Evolutionary conservation across 495 filamentous ascomycete genomes (phyloP).

Genomic region (Oleoguttula mirabilis): DNA sequence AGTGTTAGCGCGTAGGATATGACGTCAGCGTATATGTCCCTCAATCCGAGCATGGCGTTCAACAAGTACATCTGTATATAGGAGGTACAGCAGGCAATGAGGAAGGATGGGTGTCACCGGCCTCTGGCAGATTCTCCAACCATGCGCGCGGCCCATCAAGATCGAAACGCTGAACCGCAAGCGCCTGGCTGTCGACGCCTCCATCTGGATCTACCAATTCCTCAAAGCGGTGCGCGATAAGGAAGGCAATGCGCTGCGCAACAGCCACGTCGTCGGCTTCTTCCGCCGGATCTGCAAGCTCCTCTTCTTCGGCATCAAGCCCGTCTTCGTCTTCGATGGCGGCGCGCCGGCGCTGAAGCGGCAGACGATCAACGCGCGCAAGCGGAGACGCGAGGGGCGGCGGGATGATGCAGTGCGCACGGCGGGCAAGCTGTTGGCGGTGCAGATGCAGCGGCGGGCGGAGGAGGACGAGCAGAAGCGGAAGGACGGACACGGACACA

Average conservation of each 20-base stretch:
- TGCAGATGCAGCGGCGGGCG: slow-evolving; percentile 79
- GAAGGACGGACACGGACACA: slow-evolving; percentile 42
- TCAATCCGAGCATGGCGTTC: neutral
- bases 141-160: slow-evolving; percentile 80
- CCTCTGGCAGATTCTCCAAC: slow-evolving; percentile 89
- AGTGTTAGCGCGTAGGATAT: too few species aligned
- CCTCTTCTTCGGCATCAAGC: slow-evolving; percentile 88
- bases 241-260: slow-evolving; percentile 91
- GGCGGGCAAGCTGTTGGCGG: slow-evolving; percentile 75
- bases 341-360: slow-evolving; percentile 85
- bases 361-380: slow-evolving; percentile 71
- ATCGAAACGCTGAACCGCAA: slow-evolving; percentile 92
- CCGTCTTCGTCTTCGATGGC: slow-evolving; percentile 96
- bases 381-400: slow-evolving; percentile 70
- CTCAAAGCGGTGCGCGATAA: slow-evolving; percentile 97
- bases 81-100: too few species aligned
- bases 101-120: slow-evolving; percentile 88
- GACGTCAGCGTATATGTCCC: too few species aligned
- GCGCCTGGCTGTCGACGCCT: slow-evolving; percentile 90
- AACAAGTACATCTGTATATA: too few species aligned
- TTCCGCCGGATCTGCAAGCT: slow-evolving; percentile 96
- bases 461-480: slow-evolving; percentile 69
- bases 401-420: slow-evolving; percentile 87
- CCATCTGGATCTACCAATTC: slow-evolving; percentile 99
- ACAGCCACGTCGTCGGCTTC: slow-evolving; percentile 91